Base-by-base conservation (phyloP, 2,329 filamentous ascomycete species). In the Neonectria neomacrospora region DNA sequence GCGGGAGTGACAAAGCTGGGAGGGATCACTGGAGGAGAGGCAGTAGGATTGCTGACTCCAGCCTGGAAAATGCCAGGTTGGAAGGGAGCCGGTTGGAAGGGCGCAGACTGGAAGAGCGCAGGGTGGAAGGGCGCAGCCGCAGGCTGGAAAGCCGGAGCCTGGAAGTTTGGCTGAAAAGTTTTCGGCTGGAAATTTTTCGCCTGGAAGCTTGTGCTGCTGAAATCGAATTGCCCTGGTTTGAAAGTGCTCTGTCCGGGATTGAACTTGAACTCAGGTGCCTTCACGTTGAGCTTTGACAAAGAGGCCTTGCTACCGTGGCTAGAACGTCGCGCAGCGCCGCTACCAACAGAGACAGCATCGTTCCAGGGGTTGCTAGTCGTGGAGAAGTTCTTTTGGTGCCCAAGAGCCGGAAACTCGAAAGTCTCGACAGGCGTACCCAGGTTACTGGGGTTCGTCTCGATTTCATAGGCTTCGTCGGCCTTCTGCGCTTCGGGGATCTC, bases 191-290 rank as follows among this genome's bases (percentile, higher is more conserved):
- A 50, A 11, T 26, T 52, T 3, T 48, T 50, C 2, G 61, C 48
- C 30, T 58, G 47, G 26, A 67, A 69, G n/a, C 23, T 59, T 23
- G 42, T 30, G 26, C 28, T 61, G 39, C 48, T 57, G 23, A 72
- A 71, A 50, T 63, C 65, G 53, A 68, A 72, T 39, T 72, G 65
- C 1, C 69, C 70, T 30, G 70, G 69, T 5, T 67, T 72, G 23
- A 72, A 72, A 32, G 63, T 71, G 71, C 76, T 85, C 11, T 68
- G 54, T n/a, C 79, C 76, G 3, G 86, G 86, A 65, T 88, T 87
- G 78, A 95, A 95, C 71, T 90, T 93, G 82, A 97, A 97, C 73
- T 96, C 93, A 50, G 94, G 91, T 0, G 95, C 95, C 66, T 91
- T 88, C 30, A 96, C 94, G 72, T 98, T 98, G 70, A 98, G 86